These are phyloP conservation scores for Suillus paluster DNA, from an alignment of 768 basidiomycete species.

Conservation along the genomic window DNA sequence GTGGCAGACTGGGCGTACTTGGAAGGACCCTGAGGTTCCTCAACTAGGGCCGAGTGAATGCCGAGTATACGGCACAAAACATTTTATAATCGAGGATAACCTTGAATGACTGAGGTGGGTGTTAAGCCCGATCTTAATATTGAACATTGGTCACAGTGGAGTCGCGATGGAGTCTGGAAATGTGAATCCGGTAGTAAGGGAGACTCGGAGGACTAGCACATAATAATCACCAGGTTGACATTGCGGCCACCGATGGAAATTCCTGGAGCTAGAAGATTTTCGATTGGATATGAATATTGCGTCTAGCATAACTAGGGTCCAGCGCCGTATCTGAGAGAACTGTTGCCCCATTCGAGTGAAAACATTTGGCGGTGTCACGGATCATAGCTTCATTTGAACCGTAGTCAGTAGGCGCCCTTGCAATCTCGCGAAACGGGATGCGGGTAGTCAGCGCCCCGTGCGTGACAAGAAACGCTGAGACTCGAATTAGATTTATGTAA, in stretches of 20 bases:
- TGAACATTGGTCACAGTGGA: too few species aligned
- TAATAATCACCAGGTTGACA: neutral
- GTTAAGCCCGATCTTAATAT: too few species aligned
- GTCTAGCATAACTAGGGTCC: neutral
- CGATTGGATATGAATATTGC: neutral
- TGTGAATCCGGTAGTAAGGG: too few species aligned
- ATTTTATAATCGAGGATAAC: too few species aligned
- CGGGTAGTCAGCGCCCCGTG: neutral
- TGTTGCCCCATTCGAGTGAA: neutral
- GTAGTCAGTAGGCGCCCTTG: neutral
- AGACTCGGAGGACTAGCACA: neutral
- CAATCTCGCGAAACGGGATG: neutral
- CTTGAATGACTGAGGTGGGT: too few species aligned
- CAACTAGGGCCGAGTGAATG: too few species aligned
- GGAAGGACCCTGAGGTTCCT: too few species aligned
- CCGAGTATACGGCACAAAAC: too few species aligned
- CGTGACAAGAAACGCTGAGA: neutral
- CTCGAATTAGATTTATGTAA: too few species aligned
- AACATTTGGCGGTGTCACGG: neutral
- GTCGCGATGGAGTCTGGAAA: too few species aligned
- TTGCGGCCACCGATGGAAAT: too few species aligned
- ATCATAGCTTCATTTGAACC: neutral
- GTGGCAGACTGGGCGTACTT: too few species aligned
- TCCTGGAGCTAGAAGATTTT: neutral
- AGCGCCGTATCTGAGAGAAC: neutral